phyloP scores from a whole-genome alignment of 2,329 filamentous ascomycete genomes.

The Bretziella fagacearum region DNA sequence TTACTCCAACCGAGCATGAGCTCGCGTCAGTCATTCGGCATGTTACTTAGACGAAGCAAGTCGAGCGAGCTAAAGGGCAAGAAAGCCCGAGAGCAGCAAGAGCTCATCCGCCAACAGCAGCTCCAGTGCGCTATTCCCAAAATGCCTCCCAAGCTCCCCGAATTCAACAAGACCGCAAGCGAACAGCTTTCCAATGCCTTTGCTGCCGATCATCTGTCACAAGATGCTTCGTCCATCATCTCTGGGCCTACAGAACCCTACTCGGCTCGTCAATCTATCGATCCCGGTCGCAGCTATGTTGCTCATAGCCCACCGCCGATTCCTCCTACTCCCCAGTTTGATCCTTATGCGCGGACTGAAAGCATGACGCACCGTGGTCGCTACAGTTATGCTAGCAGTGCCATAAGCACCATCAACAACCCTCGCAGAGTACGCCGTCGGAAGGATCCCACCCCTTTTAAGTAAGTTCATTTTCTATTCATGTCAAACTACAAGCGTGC shows the following conservation, averaged over 20 bases:
- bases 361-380: slow-evolving; percentile 95
- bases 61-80: slow-evolving; percentile 47
- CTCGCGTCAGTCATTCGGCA: slow-evolving; percentile 31
- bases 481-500: not conserved
- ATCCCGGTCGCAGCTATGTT: slow-evolving; percentile 28
- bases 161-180: slow-evolving; percentile 32
- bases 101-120: slow-evolving; percentile 32
- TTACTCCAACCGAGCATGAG: slow-evolving; percentile 19
- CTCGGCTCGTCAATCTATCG: slow-evolving; percentile 34
- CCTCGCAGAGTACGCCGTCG: slow-evolving; percentile 79
- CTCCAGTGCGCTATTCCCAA: slow-evolving; percentile 31
- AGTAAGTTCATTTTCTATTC: slow-evolving; percentile 48
- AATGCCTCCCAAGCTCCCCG: slow-evolving; percentile 34
- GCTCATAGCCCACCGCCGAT: slow-evolving; percentile 25
- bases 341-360: slow-evolving; percentile 69
- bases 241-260: slow-evolving; percentile 30
- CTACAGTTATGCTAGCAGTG: slow-evolving; percentile 90
- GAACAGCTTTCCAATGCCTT: slow-evolving; percentile 30
- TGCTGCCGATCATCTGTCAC: slow-evolving; percentile 35
- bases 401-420: slow-evolving; percentile 80
- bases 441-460: slow-evolving; percentile 96
- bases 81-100: slow-evolving; percentile 43
- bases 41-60: slow-evolving; percentile 51
- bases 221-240: slow-evolving; percentile 44
- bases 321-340: slow-evolving; percentile 40